Evolutionary conservation across 495 filamentous ascomycete genomes (phyloP).

Genomic region (Penicillium goetzii): DNA sequence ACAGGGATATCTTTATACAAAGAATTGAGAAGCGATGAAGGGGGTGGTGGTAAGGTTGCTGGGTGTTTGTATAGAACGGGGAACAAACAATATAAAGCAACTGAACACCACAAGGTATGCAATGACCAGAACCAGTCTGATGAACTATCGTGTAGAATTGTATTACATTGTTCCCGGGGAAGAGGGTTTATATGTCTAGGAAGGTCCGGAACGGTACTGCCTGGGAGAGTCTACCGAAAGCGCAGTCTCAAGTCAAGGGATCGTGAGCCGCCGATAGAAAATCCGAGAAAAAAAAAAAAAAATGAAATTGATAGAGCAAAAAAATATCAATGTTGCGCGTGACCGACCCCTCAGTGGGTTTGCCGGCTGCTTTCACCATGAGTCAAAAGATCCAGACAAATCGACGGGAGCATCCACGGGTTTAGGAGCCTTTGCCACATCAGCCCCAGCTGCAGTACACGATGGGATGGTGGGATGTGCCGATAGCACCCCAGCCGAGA

Average conservation of each 20-base stretch:
- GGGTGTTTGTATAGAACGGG: neutral
- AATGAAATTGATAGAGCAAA: conserved; percentile 24
- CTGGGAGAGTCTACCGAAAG: conserved; percentile 30
- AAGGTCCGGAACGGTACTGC: conserved; percentile 22
- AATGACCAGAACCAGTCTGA: neutral
- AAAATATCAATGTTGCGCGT: conserved; percentile 28
- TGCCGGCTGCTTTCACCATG: conserved; percentile 36
- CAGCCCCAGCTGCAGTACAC: conserved; percentile 11
- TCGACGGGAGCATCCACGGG: conserved; percentile 32
- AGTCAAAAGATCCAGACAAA: conserved; percentile 33
- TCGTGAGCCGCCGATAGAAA: conserved; percentile 14
- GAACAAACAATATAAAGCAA: neutral
- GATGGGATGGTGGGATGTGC: neutral
- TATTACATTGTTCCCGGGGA: neutral
- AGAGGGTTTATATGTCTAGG: conserved; percentile 22
- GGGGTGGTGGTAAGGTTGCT: neutral
- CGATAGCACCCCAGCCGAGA: neutral
- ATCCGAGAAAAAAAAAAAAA: no score
- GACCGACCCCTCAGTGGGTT: conserved; percentile 32
- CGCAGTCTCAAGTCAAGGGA: conserved; percentile 6
- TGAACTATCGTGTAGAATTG: neutral
- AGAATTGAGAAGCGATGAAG: neutral
- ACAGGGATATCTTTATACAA: neutral
- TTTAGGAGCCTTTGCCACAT: conserved; percentile 23
- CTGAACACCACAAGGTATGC: neutral